Conservation (phyloP, 352 stramenopile species). For the Phytophthora pini region DNA sequence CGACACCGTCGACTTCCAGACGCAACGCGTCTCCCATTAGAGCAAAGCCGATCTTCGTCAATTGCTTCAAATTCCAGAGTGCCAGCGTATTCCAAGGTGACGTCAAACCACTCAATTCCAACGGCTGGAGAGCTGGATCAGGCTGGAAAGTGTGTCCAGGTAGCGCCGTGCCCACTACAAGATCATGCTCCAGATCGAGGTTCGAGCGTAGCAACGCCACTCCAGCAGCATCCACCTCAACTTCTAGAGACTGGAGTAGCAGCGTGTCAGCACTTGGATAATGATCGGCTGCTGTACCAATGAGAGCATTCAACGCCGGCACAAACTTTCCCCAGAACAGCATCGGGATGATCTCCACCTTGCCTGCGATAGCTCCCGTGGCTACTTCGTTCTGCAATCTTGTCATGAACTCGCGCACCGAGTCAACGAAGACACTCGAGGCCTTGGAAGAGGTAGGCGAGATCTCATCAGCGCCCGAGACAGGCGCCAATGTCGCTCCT, state of each 20-base stretch:
- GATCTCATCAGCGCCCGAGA: constrained; percentile 9
- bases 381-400: constrained; percentile 34
- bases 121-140: constrained; percentile 28
- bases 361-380: constrained; percentile 6
- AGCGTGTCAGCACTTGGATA: constrained; percentile 58
- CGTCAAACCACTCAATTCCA: constrained; percentile 84
- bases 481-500: not conserved
- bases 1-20: constrained; percentile 29
- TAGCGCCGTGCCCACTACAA: constrained; percentile 92
- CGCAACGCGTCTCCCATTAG: constrained; percentile 87
- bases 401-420: constrained; percentile 42
- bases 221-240: constrained; percentile 51
- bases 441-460: constrained; percentile 17
- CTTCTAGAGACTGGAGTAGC: constrained; percentile 92
- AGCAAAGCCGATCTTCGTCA: constrained; percentile 91
- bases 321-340: constrained; percentile 94
- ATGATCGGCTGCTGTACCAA: constrained; percentile 60
- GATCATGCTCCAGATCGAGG: constrained; percentile 65
- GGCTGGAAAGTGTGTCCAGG: constrained; percentile 71
- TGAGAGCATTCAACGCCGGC: constrained; percentile 92
- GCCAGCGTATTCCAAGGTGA: constrained; percentile 96
- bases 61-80: constrained; percentile 92
- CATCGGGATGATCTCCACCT: constrained; percentile 84
- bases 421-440: constrained; percentile 39
- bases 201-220: constrained; percentile 68